phyloP scores from a whole-genome alignment of 768 basidiomycete species.

The Serendipita sp. region DNA sequence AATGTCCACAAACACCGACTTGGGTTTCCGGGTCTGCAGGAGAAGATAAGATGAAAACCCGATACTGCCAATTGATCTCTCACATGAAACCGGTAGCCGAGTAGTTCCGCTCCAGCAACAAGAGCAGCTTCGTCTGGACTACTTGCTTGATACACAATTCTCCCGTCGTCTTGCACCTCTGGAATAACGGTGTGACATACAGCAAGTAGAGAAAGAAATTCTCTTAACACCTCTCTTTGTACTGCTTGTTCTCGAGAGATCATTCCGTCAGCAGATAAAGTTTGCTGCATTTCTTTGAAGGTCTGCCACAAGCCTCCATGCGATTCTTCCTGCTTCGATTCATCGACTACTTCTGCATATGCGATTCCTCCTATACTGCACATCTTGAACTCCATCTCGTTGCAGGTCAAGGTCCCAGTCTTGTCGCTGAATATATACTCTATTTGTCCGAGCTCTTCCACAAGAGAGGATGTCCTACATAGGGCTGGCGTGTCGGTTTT shows the following conservation, averaged over 20 bases:
- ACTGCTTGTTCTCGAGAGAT: slow-evolving; percentile 17
- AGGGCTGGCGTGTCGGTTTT: slow-evolving; percentile 91
- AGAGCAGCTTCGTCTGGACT: slow-evolving; percentile 97
- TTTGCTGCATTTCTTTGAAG: slow-evolving; percentile 52
- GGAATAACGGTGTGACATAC: slow-evolving; percentile 99
- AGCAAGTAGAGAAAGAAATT: slow-evolving; percentile 71
- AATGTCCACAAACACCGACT: slow-evolving; percentile 81
- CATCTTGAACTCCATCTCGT: slow-evolving; percentile 95
- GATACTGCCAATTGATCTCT: slow-evolving; percentile 21
- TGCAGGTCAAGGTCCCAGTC: slow-evolving; percentile 88
- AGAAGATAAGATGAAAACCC: not conserved
- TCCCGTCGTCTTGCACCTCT: slow-evolving; percentile 67
- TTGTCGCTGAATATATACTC: slow-evolving; percentile 94
- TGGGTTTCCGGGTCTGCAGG: slow-evolving; percentile 79
- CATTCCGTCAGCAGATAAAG: slow-evolving; percentile 25
- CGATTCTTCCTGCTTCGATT: slow-evolving; percentile 53
- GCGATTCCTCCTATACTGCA: slow-evolving; percentile 78
- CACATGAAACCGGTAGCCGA: slow-evolving; percentile 91
- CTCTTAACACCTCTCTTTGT: slow-evolving; percentile 33
- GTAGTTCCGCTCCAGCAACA: slow-evolving; percentile 79
- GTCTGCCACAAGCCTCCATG: slow-evolving; percentile 58
- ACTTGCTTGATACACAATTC: slow-evolving; percentile 86
- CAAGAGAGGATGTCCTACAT: slow-evolving; percentile 93
- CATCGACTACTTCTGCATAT: slow-evolving; percentile 86
- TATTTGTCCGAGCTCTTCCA: slow-evolving; percentile 97